Conservation (phyloP, 192 early-diverging fungal genomes). For the Linnemannia exigua region DNA sequence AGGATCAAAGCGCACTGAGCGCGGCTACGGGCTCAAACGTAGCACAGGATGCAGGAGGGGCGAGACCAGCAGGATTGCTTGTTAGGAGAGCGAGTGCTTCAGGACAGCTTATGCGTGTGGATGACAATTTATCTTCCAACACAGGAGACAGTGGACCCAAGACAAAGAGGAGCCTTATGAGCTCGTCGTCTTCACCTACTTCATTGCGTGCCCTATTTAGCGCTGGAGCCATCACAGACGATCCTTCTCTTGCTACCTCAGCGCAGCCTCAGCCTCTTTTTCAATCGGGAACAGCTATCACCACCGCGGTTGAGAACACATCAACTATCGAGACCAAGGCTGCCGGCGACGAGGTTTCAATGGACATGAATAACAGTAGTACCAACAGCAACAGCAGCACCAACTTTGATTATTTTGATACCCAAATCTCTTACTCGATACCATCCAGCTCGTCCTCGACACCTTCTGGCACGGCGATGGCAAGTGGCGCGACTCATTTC, state of each 20-base stretch:
- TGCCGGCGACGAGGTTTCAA: constrained; percentile 1
- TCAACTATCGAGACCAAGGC: constrained; percentile 2
- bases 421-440: constrained; percentile 16
- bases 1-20: not conserved
- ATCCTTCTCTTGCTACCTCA: constrained; percentile 3
- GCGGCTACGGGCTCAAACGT: too few relatives aligned
- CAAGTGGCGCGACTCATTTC: constrained; percentile 14
- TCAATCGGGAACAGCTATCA: not conserved
- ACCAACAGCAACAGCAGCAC: not conserved
- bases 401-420: constrained; percentile 39
- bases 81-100: constrained; percentile 45
- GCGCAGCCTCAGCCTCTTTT: not conserved
- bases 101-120: constrained; percentile 36
- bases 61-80: constrained; percentile 17
- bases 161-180: constrained; percentile 17
- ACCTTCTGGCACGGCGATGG: constrained; percentile 25
- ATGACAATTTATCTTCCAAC: constrained; percentile 14
- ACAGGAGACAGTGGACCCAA: not conserved
- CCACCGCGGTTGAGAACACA: not conserved
- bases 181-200: constrained; percentile 49
- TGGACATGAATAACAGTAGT: constrained; percentile 1
- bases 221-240: constrained; percentile 3
- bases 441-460: constrained; percentile 40
- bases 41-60: not conserved
- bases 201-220: constrained; percentile 39